These are phyloP conservation scores for Paramyrothecium roridum DNA, from an alignment of 2,329 filamentous ascomycete species.

Conservation along the genomic window DNA sequence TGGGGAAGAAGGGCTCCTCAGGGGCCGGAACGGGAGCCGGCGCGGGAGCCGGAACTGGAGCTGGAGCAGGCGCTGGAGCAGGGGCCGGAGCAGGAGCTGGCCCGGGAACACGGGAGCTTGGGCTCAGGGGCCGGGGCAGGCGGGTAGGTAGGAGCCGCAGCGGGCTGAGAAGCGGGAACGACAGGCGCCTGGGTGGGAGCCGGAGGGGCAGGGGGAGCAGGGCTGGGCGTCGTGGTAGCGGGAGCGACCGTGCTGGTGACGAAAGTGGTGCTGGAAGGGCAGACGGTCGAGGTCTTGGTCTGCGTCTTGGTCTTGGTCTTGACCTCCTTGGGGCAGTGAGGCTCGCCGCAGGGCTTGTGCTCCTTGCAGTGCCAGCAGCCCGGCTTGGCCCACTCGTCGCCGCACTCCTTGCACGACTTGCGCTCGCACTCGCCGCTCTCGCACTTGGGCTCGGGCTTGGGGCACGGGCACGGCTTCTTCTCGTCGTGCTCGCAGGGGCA, in stretches of 20 bases:
- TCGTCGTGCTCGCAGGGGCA: constrained; percentile 8
- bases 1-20: neutral
- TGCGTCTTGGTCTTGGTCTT: constrained; percentile 4
- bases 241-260: constrained; percentile 1
- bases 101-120: neutral
- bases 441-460: constrained; percentile 6
- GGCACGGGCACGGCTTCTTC: constrained; percentile 3
- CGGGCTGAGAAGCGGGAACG: neutral
- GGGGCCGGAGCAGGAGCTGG: neutral
- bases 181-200: constrained; percentile 1
- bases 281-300: constrained; percentile 8
- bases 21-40: constrained; percentile 6
- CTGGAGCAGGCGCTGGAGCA: neutral
- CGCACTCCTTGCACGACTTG: constrained; percentile 21
- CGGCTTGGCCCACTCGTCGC: constrained; percentile 21
- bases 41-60: neutral
- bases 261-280: constrained; percentile 7
- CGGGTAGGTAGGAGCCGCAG: neutral
- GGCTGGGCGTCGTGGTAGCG: neutral
- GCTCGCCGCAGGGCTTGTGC: constrained; percentile 11
- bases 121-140: neutral
- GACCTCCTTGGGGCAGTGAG: constrained; percentile 7
- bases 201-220: constrained; percentile 4
- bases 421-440: constrained; percentile 15
- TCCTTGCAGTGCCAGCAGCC: constrained; percentile 27